Base-by-base conservation (phyloP, 164 flowering plant species). In the Paratinospora sagittata region DNA sequence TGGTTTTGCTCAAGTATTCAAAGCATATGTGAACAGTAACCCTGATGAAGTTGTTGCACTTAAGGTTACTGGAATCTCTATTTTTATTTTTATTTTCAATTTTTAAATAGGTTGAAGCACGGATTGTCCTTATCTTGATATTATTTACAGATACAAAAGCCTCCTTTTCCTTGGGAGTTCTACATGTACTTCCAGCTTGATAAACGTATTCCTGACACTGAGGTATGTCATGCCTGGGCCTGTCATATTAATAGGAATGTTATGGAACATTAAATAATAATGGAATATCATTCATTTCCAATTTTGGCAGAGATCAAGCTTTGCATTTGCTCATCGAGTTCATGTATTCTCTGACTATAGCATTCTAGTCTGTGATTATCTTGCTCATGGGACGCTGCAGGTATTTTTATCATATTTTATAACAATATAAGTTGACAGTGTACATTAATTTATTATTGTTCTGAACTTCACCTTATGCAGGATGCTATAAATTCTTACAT, bases 151-250 rank as follows among this genome's bases (percentile, higher is more conserved):
- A 85, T 96, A 75, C 99, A 96, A 83, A 88, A 78, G 75, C 99
- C 99, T 68, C 80, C 98, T 66, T 96, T 91, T 78, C 92, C 95
- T 67, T 96, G 98, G 99, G 99, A 96, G 75, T 96, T 96, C 78
- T 87, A 93, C 83, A 86, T 96, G 92, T 93, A 96, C 72, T 90
- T 95, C 17, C 90, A 85, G 70, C 93, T 96, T 77, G 99, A 96
- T 81, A 73, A 69, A 58, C 88, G 92, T 58, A 84, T 93, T 72
- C 30, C 91, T 64, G 83, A 75, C 2, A 75, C 76, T 34, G 85
- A 86, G 79, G 99, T 93, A 86, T 65, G 87, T 61, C 30, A 45
- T 27, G 68, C 74, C 24, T 9, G 65, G 27, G 1, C 8, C 27
- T 75, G 8, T 34, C 61, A 63, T 71, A 17, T 68, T n/a, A 14